Conservation (phyloP, 2,329 filamentous ascomycete genomes). For the Ophiognomonia clavigignenti-juglandacearum region DNA sequence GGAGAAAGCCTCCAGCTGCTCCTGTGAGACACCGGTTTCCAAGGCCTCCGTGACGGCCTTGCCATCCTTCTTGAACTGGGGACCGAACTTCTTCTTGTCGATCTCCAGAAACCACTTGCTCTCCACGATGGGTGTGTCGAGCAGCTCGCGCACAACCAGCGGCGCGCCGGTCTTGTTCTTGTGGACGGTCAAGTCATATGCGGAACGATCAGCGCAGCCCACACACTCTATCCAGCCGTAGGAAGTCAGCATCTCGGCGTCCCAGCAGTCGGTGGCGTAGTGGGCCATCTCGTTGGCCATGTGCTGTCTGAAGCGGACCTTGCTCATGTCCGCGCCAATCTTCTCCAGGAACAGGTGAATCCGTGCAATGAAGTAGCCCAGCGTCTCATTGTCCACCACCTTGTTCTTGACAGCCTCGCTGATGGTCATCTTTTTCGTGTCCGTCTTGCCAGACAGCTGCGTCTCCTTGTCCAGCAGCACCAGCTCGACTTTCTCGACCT, state of each 20-base stretch:
- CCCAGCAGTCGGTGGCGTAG: slow-evolving; percentile 97
- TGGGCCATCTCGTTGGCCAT: slow-evolving; percentile 79
- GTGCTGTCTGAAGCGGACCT: slow-evolving; percentile 95
- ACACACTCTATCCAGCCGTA: slow-evolving; percentile 99
- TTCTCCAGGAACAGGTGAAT: slow-evolving; percentile 87
- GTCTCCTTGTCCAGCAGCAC: slow-evolving; percentile 78
- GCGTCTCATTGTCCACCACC: slow-evolving; percentile 92
- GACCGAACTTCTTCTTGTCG: slow-evolving; percentile 94
- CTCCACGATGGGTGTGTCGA: slow-evolving; percentile 70
- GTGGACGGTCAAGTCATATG: slow-evolving; percentile 90
- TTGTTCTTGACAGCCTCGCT: slow-evolving; percentile 79
- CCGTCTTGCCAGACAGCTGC: slow-evolving; percentile 81
- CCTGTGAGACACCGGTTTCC: slow-evolving; percentile 64
- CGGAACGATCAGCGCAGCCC: slow-evolving; percentile 91
- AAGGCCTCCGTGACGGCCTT: slow-evolving; percentile 80
- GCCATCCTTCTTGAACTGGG: slow-evolving; percentile 90
- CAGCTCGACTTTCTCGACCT: slow-evolving; percentile 80
- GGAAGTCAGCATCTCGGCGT: slow-evolving; percentile 85
- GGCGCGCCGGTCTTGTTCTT: slow-evolving; percentile 86
- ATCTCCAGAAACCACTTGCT: slow-evolving; percentile 87
- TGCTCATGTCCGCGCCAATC: slow-evolving; percentile 80
- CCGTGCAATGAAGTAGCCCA: slow-evolving; percentile 94
- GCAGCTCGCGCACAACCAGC: slow-evolving; percentile 76
- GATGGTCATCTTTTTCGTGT: slow-evolving; percentile 67
- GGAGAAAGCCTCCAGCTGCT: slow-evolving; percentile 73